Evolutionary conservation across 306 rosid species (phyloP).

Genomic region (Betula pendula): DNA sequence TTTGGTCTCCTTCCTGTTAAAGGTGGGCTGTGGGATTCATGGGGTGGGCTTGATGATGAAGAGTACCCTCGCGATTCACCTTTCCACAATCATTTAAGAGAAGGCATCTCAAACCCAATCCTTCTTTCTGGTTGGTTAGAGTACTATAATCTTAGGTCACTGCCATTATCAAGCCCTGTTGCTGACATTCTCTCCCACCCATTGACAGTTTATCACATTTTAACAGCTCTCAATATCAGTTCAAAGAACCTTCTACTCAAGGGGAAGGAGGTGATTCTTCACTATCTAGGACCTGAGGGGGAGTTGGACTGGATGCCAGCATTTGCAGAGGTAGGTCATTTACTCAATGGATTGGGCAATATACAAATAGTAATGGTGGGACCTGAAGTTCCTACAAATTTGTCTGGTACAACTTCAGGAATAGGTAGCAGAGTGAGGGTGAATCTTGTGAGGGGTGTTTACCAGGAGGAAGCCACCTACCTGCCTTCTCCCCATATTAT

Average conservation of each 20-base stretch:
- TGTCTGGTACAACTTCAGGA: conserved; percentile 46
- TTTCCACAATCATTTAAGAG: conserved; percentile 46
- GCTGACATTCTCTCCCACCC: conserved; percentile 62
- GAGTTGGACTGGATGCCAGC: conserved; percentile 76
- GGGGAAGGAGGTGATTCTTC: conserved; percentile 62
- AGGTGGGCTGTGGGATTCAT: conserved; percentile 53
- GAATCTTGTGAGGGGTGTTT: conserved; percentile 41
- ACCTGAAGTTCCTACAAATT: conserved; percentile 45
- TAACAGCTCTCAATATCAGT: conserved; percentile 54
- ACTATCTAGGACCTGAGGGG: conserved; percentile 65
- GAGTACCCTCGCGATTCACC: conserved; percentile 57
- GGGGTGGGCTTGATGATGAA: conserved; percentile 59
- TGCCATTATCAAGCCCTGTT: conserved; percentile 54
- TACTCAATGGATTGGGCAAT: conserved; percentile 60
- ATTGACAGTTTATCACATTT: conserved; percentile 56
- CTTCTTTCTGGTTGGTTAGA: conserved; percentile 68
- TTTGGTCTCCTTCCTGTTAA: conserved; percentile 63
- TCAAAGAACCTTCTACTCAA: conserved; percentile 59
- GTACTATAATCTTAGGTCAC: conserved; percentile 60
- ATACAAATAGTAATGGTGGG: conserved; percentile 50
- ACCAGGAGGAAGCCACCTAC: conserved; percentile 47
- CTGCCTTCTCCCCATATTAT: conserved; percentile 39
- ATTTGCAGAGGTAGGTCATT: conserved; percentile 60
- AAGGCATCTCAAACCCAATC: conserved; percentile 32
- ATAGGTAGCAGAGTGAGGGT: conserved; percentile 46